Conservation (phyloP, 2,329 filamentous ascomycete species). For the Colletotrichum higginsianum region DNA sequence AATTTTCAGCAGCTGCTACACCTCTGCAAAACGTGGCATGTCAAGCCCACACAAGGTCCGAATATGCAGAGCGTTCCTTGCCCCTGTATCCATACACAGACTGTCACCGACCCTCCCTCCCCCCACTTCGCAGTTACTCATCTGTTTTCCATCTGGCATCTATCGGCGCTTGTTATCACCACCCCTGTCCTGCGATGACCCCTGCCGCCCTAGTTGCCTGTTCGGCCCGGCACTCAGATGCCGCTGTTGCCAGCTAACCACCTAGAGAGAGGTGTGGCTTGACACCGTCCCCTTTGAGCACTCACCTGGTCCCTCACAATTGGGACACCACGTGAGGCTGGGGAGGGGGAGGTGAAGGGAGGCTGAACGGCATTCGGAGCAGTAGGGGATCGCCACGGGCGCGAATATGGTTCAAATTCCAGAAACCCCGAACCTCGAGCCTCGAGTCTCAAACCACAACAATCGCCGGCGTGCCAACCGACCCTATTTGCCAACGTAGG, state of each 20-base stretch:
- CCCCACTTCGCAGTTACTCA: not conserved
- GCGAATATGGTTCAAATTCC: not conserved
- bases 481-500: no score
- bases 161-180: conserved; percentile 13
- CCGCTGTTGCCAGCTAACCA: conserved; percentile 12
- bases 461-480: not conserved
- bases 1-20: not conserved
- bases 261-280: conserved; percentile 10
- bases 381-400: not conserved
- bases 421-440: not conserved
- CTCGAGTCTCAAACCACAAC: not conserved
- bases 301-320: not conserved
- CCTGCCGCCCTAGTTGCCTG: conserved; percentile 26
- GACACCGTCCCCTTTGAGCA: conserved; percentile 1
- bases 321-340: not conserved
- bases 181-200: conserved; percentile 3
- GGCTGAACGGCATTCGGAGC: not conserved
- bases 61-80: conserved; percentile 30
- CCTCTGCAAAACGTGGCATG: conserved; percentile 9
- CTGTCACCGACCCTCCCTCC: no score
- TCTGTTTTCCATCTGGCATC: not conserved
- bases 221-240: conserved; percentile 37
- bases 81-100: not conserved
- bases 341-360: not conserved
- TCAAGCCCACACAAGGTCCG: conserved; percentile 33